Conservation (phyloP, 2,329 filamentous ascomycete genomes). For the Botryotinia globosa region DNA sequence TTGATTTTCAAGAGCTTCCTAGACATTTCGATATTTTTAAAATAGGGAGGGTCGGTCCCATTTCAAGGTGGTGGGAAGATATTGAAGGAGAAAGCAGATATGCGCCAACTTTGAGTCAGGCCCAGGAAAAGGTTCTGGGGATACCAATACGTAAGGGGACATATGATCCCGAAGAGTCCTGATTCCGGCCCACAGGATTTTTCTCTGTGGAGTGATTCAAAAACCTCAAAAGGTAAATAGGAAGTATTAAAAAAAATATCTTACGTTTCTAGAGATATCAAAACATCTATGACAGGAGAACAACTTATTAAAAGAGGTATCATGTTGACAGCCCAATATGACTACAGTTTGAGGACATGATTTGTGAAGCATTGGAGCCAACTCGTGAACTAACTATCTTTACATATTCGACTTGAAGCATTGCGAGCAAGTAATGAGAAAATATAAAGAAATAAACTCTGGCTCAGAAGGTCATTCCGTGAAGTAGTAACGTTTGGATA, state of each 20-base stretch:
- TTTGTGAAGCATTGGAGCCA: background rate
- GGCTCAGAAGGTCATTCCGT: background rate
- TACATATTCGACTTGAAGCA: background rate
- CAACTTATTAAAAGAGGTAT: background rate
- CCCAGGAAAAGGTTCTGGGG: background rate
- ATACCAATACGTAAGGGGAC: background rate
- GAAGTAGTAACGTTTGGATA: background rate
- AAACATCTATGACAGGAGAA: background rate
- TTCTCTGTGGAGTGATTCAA: background rate
- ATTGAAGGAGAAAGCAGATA: background rate
- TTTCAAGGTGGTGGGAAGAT: background rate
- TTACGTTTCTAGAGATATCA: background rate
- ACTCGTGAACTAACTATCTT: background rate
- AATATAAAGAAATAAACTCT: background rate
- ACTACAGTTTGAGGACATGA: background rate
- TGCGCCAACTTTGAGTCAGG: background rate
- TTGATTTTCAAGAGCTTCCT: background rate
- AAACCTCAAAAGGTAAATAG: background rate
- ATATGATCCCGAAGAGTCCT: background rate
- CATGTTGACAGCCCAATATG: background rate
- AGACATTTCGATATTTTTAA: fast-evolving
- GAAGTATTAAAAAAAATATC: background rate
- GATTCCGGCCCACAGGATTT: background rate
- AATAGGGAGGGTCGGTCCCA: background rate
- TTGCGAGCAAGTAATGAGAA: background rate